phyloP scores from a whole-genome alignment of 225 moss, liverwort and hornwort genomes.

The Bryoerythrophyllum caledonicum region DNA sequence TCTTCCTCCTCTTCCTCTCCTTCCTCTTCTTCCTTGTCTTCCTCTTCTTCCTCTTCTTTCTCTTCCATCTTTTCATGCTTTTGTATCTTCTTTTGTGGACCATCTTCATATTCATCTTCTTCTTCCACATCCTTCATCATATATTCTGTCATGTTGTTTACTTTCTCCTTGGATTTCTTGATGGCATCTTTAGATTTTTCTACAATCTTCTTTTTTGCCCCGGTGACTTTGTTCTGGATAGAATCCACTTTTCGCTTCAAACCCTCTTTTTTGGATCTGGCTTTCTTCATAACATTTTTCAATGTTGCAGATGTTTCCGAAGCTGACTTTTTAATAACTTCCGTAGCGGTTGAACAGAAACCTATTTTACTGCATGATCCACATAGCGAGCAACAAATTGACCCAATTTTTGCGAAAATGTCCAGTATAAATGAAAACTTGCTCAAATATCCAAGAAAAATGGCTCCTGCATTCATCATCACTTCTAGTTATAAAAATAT shows the following conservation, averaged over 20 bases:
- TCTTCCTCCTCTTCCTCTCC: not conserved
- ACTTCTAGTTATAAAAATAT: no score
- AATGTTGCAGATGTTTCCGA: not conserved
- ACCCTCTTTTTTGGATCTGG: not conserved
- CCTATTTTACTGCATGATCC: not conserved
- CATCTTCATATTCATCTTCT: not conserved
- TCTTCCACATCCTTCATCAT: not conserved
- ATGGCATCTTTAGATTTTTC: conserved; percentile 5
- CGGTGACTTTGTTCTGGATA: not conserved
- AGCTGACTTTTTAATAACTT: fast-evolving
- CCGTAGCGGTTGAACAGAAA: not conserved
- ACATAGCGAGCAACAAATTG: not conserved
- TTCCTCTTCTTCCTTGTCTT: fast-evolving
- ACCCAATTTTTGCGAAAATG: not conserved
- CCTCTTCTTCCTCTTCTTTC: fast-evolving
- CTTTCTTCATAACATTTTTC: not conserved
- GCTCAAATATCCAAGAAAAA: not conserved
- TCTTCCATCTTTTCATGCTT: not conserved
- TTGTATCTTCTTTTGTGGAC: not conserved
- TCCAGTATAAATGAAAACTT: not conserved
- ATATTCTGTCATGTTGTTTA: not conserved
- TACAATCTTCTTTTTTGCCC: not conserved
- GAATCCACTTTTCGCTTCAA: not conserved
- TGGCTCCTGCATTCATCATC: not conserved
- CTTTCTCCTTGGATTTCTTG: not conserved